Evolutionary conservation across 2,329 filamentous ascomycete species (phyloP).

Genomic region (Zalaria obscura): DNA sequence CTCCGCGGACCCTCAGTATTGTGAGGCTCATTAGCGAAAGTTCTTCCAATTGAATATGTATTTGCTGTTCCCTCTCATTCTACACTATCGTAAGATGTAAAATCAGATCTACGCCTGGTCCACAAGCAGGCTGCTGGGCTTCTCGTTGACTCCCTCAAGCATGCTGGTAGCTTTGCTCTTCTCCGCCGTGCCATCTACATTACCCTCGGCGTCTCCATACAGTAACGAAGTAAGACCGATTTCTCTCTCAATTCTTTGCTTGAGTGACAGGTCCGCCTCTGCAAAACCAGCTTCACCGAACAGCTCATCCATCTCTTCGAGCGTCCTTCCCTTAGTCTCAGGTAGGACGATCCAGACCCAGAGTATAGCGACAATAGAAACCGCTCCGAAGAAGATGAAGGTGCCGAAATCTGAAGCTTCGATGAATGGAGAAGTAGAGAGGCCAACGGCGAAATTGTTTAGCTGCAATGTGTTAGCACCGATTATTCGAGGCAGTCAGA

Average conservation of each 20-base stretch:
- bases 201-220: conserved; percentile 4
- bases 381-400: conserved; percentile 10
- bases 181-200: background rate
- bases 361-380: conserved; percentile 7
- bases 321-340: conserved; percentile 13
- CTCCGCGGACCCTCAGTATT: too few relatives aligned
- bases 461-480: background rate
- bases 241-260: conserved; percentile 8
- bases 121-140: too few relatives aligned
- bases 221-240: conserved; percentile 8
- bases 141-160: too few relatives aligned
- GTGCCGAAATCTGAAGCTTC: conserved; percentile 8
- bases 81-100: too few relatives aligned
- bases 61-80: too few relatives aligned
- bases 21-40: too few relatives aligned
- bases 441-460: conserved; percentile 8
- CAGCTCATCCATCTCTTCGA: conserved; percentile 15
- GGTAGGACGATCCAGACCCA: conserved; percentile 13
- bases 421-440: conserved; percentile 10
- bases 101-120: too few relatives aligned
- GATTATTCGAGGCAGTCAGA: background rate
- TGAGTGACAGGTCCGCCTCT: conserved; percentile 6
- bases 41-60: too few relatives aligned
- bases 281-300: conserved; percentile 19
- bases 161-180: background rate